phyloP scores from a whole-genome alignment of 2,329 filamentous ascomycete species.

The Simplicillium sp. region DNA sequence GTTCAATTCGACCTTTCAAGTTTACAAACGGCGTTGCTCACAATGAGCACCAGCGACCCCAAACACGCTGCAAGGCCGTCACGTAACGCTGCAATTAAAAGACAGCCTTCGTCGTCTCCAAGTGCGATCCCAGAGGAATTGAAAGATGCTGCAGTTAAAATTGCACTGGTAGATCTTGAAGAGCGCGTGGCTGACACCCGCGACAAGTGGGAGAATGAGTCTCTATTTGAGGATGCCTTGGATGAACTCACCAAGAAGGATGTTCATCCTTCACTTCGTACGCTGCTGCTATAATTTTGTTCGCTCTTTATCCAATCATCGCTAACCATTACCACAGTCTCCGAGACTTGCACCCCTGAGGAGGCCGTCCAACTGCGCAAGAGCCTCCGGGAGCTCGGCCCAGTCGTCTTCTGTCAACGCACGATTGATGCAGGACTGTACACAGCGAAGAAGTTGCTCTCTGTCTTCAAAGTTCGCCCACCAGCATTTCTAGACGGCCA shows the following conservation, averaged over 20 bases:
- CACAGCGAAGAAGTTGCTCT: constrained; percentile 73
- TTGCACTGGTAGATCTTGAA: constrained; percentile 34
- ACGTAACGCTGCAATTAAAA: no score
- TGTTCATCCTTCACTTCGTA: constrained; percentile 13
- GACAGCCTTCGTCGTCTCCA: no score
- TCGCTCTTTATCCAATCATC: constrained; percentile 6
- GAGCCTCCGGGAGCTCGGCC: constrained; percentile 67
- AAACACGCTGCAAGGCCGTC: no score
- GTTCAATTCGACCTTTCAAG: constrained; percentile 9
- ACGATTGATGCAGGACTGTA: constrained; percentile 61
- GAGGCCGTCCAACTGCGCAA: constrained; percentile 61
- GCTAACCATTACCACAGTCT: constrained; percentile 16
- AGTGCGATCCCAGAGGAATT: no score
- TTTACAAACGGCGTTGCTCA: no score
- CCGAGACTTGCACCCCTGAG: constrained; percentile 53
- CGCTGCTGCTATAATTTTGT: constrained; percentile 1
- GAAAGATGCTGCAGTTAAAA: no score
- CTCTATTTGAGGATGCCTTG: constrained; percentile 53
- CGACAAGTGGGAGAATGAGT: constrained; percentile 55
- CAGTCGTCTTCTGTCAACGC: constrained; percentile 63
- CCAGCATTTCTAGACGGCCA: constrained; percentile 62
- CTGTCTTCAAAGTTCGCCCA: constrained; percentile 71
- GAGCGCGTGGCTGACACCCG: constrained; percentile 40
- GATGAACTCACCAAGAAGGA: constrained; percentile 46
- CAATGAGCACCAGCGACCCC: no score